Conservation (phyloP, 306 rosid genomes). For the Lupinus albus region DNA sequence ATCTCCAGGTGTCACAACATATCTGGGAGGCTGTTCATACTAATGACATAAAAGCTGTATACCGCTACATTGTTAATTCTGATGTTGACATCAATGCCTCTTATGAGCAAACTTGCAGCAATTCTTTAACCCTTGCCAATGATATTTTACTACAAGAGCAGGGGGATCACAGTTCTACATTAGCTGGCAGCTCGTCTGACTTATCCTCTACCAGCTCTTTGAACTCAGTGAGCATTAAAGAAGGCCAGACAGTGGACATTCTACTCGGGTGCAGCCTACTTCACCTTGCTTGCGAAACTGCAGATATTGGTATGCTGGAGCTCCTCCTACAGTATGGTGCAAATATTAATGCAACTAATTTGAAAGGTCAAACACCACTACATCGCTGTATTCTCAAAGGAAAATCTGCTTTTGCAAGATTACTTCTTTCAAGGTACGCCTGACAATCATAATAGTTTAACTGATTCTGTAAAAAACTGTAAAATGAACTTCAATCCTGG, state of each 20-base stretch:
- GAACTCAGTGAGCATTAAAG: constrained; percentile 50
- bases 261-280: constrained; percentile 83
- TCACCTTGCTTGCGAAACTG: constrained; percentile 93
- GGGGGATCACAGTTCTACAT: constrained; percentile 56
- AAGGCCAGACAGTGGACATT: constrained; percentile 63
- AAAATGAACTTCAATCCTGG: background rate
- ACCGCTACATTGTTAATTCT: constrained; percentile 84
- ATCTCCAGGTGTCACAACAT: constrained; percentile 71
- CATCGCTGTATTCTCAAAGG: constrained; percentile 79
- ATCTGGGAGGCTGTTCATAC: constrained; percentile 88
- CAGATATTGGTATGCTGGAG: constrained; percentile 93
- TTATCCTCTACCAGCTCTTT: constrained; percentile 63
- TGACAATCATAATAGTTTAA: constrained; percentile 20
- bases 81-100: constrained; percentile 74
- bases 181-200: constrained; percentile 64
- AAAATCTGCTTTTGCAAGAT: constrained; percentile 58
- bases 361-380: constrained; percentile 79
- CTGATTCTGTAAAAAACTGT: background rate
- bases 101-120: constrained; percentile 67
- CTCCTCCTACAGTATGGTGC: constrained; percentile 97
- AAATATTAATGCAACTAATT: constrained; percentile 71
- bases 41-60: constrained; percentile 91
- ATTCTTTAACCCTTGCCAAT: constrained; percentile 53
- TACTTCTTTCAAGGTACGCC: constrained; percentile 82
- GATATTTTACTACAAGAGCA: constrained; percentile 80